Conservation (phyloP, 805 yeast genomes). For the Metschnikowia lochheadii region DNA sequence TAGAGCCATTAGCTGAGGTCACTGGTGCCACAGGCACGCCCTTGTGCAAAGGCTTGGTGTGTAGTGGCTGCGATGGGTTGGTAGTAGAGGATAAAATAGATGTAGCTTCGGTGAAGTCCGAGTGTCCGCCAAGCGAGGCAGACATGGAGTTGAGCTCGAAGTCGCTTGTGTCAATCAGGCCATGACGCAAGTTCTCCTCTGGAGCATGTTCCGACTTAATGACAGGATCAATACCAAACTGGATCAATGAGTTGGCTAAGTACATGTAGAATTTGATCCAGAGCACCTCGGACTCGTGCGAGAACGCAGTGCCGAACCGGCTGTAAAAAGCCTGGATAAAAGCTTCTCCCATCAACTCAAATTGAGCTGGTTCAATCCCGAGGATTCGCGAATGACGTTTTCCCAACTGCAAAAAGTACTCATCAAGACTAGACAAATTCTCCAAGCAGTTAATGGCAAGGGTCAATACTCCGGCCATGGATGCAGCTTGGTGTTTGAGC, state of each 20-base stretch:
- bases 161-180: slow-evolving; percentile 10
- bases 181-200: slow-evolving; percentile 1
- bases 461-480: slow-evolving; percentile 75
- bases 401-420: slow-evolving; percentile 58
- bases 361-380: slow-evolving; percentile 66
- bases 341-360: slow-evolving; percentile 71
- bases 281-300: slow-evolving; percentile 58
- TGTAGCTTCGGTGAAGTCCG: slow-evolving; percentile 10
- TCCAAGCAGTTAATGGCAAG: slow-evolving; percentile 64
- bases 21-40: not conserved
- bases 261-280: slow-evolving; percentile 71
- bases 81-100: slow-evolving; percentile 1
- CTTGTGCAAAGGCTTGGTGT: not conserved
- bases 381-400: slow-evolving; percentile 72
- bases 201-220: slow-evolving; percentile 15
- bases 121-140: slow-evolving; percentile 8
- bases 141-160: slow-evolving; percentile 8
- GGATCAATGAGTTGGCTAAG: slow-evolving; percentile 62
- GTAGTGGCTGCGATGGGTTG: not conserved
- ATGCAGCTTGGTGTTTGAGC: slow-evolving; percentile 71
- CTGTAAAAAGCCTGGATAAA: slow-evolving; percentile 64
- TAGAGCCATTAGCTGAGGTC: not conserved
- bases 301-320: slow-evolving; percentile 52
- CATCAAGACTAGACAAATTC: slow-evolving; percentile 52
- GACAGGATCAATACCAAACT: slow-evolving; percentile 54